Conservation (phyloP, 768 basidiomycete genomes). For the Hygrocybe coccinea region DNA sequence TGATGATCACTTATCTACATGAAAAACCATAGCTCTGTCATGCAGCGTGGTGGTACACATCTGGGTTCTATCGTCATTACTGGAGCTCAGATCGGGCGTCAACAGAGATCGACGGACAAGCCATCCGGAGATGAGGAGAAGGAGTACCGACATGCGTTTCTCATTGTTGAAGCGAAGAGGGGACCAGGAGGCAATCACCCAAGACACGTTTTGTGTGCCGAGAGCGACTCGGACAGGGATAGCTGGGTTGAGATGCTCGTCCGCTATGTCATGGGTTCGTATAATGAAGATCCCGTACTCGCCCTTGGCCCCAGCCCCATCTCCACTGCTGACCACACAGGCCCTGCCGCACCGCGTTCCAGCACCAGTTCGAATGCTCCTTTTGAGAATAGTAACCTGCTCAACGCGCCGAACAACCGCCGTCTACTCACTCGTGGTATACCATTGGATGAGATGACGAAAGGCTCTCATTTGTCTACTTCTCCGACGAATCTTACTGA, state of each 20-base stretch:
- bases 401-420: constrained; percentile 22
- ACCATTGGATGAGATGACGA: constrained; percentile 48
- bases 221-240: constrained; percentile 91
- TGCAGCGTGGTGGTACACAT: constrained; percentile 82
- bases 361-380: constrained; percentile 47
- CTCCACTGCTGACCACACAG: constrained; percentile 20
- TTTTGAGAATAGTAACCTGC: constrained; percentile 14
- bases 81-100: constrained; percentile 94
- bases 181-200: constrained; percentile 63
- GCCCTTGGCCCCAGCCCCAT: constrained; percentile 25
- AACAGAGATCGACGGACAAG: constrained; percentile 59
- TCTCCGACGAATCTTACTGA: constrained; percentile 30
- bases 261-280: constrained; percentile 76
- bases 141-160: constrained; percentile 94
- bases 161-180: constrained; percentile 87
- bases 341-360: constrained; percentile 41
- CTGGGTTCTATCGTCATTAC: constrained; percentile 86
- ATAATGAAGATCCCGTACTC: constrained; percentile 60
- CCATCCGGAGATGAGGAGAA: constrained; percentile 73
- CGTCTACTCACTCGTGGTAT: constrained; percentile 40
- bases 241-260: constrained; percentile 93
- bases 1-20: constrained; percentile 5
- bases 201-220: constrained; percentile 92
- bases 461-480: constrained; percentile 56
- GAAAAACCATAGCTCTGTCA: constrained; percentile 10